phyloP scores from a whole-genome alignment of 2,329 filamentous ascomycete genomes.

The Pestalotiopsis sp. region DNA sequence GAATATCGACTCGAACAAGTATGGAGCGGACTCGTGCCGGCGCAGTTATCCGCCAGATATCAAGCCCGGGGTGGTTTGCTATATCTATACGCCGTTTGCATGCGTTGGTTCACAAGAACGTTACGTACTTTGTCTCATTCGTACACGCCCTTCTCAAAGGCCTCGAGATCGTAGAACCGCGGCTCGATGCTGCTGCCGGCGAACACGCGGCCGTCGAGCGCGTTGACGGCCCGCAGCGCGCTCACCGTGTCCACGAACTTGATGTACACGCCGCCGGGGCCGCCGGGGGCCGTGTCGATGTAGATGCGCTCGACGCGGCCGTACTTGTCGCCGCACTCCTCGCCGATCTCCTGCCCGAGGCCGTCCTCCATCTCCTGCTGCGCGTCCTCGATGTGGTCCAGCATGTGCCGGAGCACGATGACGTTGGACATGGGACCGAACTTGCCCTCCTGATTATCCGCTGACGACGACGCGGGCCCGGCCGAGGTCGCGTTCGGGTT shows the following conservation, averaged over 20 bases:
- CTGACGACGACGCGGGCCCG: conserved; percentile 16
- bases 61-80: too few relatives aligned
- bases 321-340: conserved; percentile 89
- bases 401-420: conserved; percentile 80
- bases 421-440: conserved; percentile 80
- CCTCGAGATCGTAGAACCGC: conserved; percentile 78
- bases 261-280: conserved; percentile 78
- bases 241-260: conserved; percentile 87
- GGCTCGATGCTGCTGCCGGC: conserved; percentile 85
- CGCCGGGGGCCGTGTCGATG: conserved; percentile 61
- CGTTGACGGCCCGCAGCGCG: conserved; percentile 85
- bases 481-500: conserved; percentile 15
- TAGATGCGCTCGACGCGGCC: conserved; percentile 80
- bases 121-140: conserved; percentile 24
- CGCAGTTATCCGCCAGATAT: too few relatives aligned
- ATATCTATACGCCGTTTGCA: too few relatives aligned
- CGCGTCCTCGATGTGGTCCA: conserved; percentile 78
- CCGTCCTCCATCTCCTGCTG: conserved; percentile 74
- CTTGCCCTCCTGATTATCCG: conserved; percentile 41
- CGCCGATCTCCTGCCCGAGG: conserved; percentile 91
- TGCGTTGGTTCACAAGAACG: too few relatives aligned
- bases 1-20: too few relatives aligned
- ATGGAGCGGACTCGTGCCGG: too few relatives aligned
- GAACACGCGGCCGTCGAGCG: conserved; percentile 83
- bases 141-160: conserved; percentile 73